Conservation (phyloP, 495 filamentous ascomycete species). For the Penicillium maclennaniae region DNA sequence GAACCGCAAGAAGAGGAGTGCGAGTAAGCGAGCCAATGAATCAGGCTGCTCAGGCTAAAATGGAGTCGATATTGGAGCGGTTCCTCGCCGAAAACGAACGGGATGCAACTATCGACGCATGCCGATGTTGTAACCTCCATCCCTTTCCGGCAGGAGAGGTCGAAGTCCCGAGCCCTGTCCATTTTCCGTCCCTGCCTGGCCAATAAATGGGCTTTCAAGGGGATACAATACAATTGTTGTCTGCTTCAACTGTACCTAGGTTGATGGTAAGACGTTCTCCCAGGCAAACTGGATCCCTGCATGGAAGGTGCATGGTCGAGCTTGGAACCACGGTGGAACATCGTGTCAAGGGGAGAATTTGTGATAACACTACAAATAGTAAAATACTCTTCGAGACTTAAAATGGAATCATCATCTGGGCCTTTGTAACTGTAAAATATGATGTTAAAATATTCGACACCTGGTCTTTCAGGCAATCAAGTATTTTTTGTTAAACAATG, state of each 20-base stretch:
- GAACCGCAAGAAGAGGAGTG: background rate
- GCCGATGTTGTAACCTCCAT: constrained; percentile 15
- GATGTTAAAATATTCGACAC: no score
- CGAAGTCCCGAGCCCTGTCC: background rate
- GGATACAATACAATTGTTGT: background rate
- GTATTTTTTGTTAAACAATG: no score
- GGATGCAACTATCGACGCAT: constrained; percentile 19
- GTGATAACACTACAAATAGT: no score
- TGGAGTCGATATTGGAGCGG: background rate
- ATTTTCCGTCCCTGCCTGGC: background rate
- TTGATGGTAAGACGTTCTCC: background rate
- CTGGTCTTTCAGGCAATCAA: no score
- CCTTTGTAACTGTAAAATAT: no score
- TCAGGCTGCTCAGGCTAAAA: background rate
- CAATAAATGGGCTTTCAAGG: background rate
- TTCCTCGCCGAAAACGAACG: constrained; percentile 17
- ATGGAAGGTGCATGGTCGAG: background rate
- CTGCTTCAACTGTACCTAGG: background rate
- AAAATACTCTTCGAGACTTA: no score
- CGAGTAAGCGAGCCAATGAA: constrained; percentile 13
- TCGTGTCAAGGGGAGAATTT: background rate
- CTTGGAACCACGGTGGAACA: background rate
- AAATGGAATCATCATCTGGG: no score
- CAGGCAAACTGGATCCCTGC: background rate
- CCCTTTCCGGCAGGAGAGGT: constrained; percentile 19